phyloP scores from a whole-genome alignment of 1,284 basidiomycete species.

The Microbotryum saponariae region DNA sequence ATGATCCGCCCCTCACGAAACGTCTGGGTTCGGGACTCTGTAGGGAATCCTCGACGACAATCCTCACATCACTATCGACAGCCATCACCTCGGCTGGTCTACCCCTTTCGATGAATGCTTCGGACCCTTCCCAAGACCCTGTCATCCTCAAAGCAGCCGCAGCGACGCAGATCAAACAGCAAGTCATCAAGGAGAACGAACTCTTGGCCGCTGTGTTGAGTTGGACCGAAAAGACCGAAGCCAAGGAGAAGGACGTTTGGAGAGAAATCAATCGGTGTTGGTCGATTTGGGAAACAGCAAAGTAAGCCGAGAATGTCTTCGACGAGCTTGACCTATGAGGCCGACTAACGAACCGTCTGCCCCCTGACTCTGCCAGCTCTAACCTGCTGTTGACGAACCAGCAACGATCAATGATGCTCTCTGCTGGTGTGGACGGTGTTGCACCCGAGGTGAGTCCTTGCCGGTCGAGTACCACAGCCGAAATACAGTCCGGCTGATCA shows the following conservation, averaged over 20 bases:
- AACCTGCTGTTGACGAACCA: conserved; percentile 23
- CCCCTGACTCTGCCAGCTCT: conserved; percentile 9
- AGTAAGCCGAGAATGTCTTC: conserved; percentile 4
- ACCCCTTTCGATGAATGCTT: conserved; percentile 1
- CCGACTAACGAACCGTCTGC: background rate
- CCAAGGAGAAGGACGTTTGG: conserved; percentile 16
- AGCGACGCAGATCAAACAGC: conserved; percentile 21
- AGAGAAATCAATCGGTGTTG: conserved; percentile 14
- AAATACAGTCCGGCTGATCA: background rate
- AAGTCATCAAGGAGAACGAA: conserved; percentile 26
- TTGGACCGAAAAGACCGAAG: conserved; percentile 19
- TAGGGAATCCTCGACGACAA: conserved; percentile 10
- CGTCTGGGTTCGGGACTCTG: background rate
- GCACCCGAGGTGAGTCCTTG: conserved; percentile 8
- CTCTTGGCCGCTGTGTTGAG: conserved; percentile 13
- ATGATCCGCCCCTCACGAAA: background rate
- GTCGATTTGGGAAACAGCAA: conserved; percentile 20
- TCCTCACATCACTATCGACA: conserved; percentile 6
- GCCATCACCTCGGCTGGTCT: background rate
- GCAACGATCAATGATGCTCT: conserved; percentile 26
- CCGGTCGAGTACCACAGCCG: background rate
- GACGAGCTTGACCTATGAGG: background rate
- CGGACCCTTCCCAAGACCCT: conserved; percentile 19
- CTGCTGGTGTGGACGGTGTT: conserved; percentile 21
- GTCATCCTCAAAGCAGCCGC: conserved; percentile 20